phyloP scores from a whole-genome alignment of 257 asterid species.

The Thymus quinquecostatus region DNA sequence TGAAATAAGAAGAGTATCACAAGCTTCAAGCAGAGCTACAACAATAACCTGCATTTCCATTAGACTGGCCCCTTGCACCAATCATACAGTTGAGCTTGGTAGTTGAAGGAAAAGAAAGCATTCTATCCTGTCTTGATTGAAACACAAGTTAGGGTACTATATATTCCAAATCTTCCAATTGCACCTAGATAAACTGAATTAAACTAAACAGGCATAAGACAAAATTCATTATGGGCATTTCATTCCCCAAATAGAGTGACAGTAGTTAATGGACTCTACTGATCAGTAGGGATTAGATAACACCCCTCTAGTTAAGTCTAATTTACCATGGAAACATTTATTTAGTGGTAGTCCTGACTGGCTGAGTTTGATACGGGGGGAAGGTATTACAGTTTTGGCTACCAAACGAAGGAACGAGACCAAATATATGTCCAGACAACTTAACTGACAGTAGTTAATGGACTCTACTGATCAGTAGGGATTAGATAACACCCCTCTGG shows the following conservation, averaged over 20 bases:
- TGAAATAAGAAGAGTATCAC: conserved; percentile 8
- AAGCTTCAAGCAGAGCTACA: conserved; percentile 23
- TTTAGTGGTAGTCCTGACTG: too few relatives aligned
- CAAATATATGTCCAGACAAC: too few relatives aligned
- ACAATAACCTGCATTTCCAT: conserved; percentile 40
- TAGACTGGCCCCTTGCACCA: conserved; percentile 43
- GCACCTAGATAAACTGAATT: conserved; percentile 19
- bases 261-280: conserved; percentile 16
- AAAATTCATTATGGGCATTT: neutral
- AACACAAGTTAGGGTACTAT: conserved; percentile 38
- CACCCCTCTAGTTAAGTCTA: too few relatives aligned
- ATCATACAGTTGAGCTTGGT: conserved; percentile 33
- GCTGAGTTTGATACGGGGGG: too few relatives aligned
- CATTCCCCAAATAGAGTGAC: conserved; percentile 12
- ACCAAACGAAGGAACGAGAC: too few relatives aligned
- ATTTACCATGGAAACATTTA: too few relatives aligned
- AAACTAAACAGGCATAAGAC: conserved; percentile 8
- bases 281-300: too few relatives aligned
- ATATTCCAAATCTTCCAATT: conserved; percentile 24
- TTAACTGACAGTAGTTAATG: conserved; percentile 14
- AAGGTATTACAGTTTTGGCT: too few relatives aligned
- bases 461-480: neutral
- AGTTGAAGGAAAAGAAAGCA: conserved; percentile 57
- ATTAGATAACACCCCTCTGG: neutral
- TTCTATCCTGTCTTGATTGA: conserved; percentile 77